Base-by-base conservation (phyloP, 2,329 filamentous ascomycete genomes). In the Calonectria pseudoturangicola region DNA sequence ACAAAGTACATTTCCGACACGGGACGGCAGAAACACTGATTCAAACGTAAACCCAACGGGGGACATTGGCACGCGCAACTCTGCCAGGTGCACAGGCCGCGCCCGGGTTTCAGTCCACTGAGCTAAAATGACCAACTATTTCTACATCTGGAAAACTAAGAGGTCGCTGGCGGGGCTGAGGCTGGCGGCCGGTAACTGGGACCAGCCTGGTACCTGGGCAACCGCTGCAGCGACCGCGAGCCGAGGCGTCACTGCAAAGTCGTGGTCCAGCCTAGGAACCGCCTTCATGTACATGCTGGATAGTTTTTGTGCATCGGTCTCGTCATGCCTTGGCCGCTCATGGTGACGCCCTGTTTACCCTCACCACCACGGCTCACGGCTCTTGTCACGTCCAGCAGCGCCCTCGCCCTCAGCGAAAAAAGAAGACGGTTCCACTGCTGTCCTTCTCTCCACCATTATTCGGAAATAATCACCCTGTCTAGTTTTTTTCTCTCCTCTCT, bases 191-290 rank as follows among this genome's bases (percentile, higher is more conserved):
- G 56, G 21, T 54, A 28, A 28, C 39, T 6, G 25, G 54, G 43
- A 36, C 21, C 28, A 48, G 33, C 13, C 18, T n/a, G 39, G 66
- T 68, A 68, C 66, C 54, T 62, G 43, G 51, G 30, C 66, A 68
- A 62, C 54, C 43, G 41, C 45, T 50, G 66, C 41, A 56, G 41
- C 28, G 45, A 28, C 41, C 43, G 36, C 66, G 36, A 28, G 21
- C 41, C 39, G 51, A 48, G 25, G 45, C 45, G 66, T 68, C 51
- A 27, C 65, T 43, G 25, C 25, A 28, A 43, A 50, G 47, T 60
- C 54, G 8, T 25, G 2, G 27, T 2, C 33, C n/a, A 21, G n/a
- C n/a, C 33, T 25, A 21, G 54, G 54, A 60, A 41, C 54, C 21
- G 10, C 39, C 39, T 63, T 63, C n/a, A 45, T 39, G n/a, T 48